phyloP scores from a whole-genome alignment of 306 rosid species.

The apple (Malus domestica) region DNA sequence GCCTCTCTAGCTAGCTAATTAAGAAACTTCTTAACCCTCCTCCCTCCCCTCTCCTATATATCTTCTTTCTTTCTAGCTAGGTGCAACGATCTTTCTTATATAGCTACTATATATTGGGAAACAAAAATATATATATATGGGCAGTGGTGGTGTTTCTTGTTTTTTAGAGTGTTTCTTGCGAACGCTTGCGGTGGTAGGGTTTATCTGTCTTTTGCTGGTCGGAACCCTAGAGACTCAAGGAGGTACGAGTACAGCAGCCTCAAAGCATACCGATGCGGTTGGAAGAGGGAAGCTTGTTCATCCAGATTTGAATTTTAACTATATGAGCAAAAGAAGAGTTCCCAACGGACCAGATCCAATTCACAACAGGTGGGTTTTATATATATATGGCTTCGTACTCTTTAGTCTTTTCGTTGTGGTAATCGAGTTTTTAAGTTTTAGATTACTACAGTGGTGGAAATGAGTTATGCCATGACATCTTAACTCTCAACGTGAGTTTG shows the following conservation, averaged over 20 bases:
- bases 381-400: neutral
- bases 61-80: neutral
- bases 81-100: constrained; percentile 7
- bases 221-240: constrained; percentile 27
- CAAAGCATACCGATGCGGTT: constrained; percentile 15
- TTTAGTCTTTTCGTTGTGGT: neutral
- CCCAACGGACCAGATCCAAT: constrained; percentile 96
- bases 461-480: too few relatives aligned
- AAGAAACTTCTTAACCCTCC: constrained; percentile 12
- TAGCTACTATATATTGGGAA: neutral
- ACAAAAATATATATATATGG: constrained; percentile 11
- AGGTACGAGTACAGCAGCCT: constrained; percentile 14
- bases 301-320: constrained; percentile 52
- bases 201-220: constrained; percentile 46
- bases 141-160: constrained; percentile 27
- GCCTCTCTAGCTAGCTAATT: neutral
- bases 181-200: constrained; percentile 38
- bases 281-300: constrained; percentile 30
- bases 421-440: neutral
- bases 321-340: constrained; percentile 82
- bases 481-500: fast-evolving
- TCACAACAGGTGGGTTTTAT: constrained; percentile 66
- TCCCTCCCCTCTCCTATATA: constrained; percentile 4
- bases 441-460: neutral
- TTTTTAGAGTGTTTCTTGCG: constrained; percentile 33